Base-by-base conservation (phyloP, 148 eudicot genomes). In the Rhododendron williamsianum region DNA sequence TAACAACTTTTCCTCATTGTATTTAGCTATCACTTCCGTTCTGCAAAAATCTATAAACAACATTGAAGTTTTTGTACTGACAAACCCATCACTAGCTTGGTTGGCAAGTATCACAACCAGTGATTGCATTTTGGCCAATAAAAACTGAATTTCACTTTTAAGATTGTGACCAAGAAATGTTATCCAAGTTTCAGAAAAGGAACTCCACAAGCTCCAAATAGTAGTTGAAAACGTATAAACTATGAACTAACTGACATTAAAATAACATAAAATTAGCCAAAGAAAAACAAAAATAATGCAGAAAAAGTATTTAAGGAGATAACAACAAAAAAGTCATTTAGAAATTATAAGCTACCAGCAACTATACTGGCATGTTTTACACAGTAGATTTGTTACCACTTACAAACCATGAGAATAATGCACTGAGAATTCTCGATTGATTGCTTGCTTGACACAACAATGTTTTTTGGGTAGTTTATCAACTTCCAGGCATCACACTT, bases 401-500 rank as follows among this genome's bases (percentile, higher is more conserved):
- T 58, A 58, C 65, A 19, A 58, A 58, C n/a, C n/a, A 19, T 58
- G 65, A 58, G n/a, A 58, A 58, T 58, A 18, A 19, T 58, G n/a
- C 65, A 58, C 9, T 4, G 2, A 19, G 9, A 18, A 19, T 19
- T 41, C 43, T 5, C 7, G 7, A 41, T 41, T 6, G 43, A 0
- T 12, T 49, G 67, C 16, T 69, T 69, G 12, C 6, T 27, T 15
- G n/a, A 76, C 78, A 76, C 38, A 38, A 41, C 13, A 38, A 25
- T 5, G 76, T 9, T 11, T 16, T 38, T 25, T 30, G 43, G 54
- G 76, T 52, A 82, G 76, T 10, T 67, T 82, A 82, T 35, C 80
- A 51, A 51, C 69, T 49, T 76, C 12, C 1, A 16, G 77, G 58
- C 76, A 85, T 63, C 76, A 77, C 80, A 63, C 41, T 84, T 36